Conservation (phyloP, 768 basidiomycete species). For the Mycena sanguinolenta region DNA sequence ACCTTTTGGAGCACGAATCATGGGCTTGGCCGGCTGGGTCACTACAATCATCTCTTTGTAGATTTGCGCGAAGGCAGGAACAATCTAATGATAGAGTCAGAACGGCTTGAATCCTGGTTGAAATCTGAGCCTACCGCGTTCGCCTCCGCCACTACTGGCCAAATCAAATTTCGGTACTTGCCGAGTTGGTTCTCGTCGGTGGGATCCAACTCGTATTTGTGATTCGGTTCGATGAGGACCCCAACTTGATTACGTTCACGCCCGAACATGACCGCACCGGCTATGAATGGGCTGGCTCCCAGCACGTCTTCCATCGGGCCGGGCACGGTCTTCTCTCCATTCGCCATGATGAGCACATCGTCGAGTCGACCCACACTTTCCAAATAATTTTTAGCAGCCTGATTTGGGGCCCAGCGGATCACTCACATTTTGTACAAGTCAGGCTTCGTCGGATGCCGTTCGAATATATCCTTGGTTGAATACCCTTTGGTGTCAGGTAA, state of each 20-base stretch:
- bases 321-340: constrained; percentile 20
- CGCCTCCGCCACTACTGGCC: constrained; percentile 56
- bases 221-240: constrained; percentile 20
- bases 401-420: too few species aligned
- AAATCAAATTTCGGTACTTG: constrained; percentile 12
- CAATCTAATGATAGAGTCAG: constrained; percentile 31
- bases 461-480: constrained; percentile 45
- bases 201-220: not conserved
- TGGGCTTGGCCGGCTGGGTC: constrained; percentile 51
- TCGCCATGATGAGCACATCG: constrained; percentile 18
- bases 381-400: not conserved
- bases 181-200: constrained; percentile 8
- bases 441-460: not conserved
- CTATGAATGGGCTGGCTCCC: constrained; percentile 13
- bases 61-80: constrained; percentile 58
- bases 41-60: constrained; percentile 47
- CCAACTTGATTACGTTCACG: constrained; percentile 28
- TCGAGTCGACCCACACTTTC: constrained; percentile 8
- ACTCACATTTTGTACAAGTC: constrained; percentile 4
- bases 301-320: constrained; percentile 22
- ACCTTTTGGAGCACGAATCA: constrained; percentile 62
- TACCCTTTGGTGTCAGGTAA: not conserved
- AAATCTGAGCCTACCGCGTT: constrained; percentile 44
- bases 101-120: too few species aligned
- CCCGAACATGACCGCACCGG: constrained; percentile 23